Evolutionary conservation across 2,329 filamentous ascomycete genomes (phyloP).

Genomic region (Claviceps digitariae): DNA sequence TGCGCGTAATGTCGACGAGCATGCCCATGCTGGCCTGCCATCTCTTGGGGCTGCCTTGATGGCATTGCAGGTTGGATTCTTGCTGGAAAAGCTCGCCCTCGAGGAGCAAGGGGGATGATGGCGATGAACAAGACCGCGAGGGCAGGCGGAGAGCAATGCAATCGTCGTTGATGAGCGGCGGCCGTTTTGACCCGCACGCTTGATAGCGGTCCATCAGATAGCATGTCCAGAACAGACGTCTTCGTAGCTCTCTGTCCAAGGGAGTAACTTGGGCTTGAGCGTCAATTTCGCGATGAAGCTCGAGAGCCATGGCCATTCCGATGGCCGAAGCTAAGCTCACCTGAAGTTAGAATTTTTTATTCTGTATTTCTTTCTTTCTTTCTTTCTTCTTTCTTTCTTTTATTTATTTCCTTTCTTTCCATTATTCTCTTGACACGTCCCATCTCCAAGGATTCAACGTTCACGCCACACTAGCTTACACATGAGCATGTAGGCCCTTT

Average conservation of each 20-base stretch:
- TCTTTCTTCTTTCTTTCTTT: no score
- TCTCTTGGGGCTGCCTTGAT: constrained; percentile 54
- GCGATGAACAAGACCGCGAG: constrained; percentile 50
- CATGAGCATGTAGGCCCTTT: constrained; percentile 77
- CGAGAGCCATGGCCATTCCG: constrained; percentile 71
- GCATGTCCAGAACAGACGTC: constrained; percentile 79
- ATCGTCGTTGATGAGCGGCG: constrained; percentile 67
- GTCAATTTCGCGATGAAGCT: constrained; percentile 66
- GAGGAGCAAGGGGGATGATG: constrained; percentile 40
- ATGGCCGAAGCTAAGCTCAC: constrained; percentile 32
- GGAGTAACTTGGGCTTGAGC: constrained; percentile 45
- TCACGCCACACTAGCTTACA: constrained; percentile 30
- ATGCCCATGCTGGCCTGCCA: constrained; percentile 65
- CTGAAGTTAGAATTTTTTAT: no score
- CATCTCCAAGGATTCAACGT: neutral
- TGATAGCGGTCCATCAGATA: constrained; percentile 79
- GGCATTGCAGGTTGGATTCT: constrained; percentile 62
- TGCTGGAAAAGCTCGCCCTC: constrained; percentile 74
- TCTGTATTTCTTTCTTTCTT: no score
- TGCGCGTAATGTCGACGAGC: constrained; percentile 72
- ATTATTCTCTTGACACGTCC: neutral
- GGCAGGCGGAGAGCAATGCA: constrained; percentile 63
- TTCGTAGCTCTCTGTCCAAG: constrained; percentile 59
- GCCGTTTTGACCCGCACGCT: constrained; percentile 67
- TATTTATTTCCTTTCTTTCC: neutral